phyloP scores from a whole-genome alignment of 805 yeast species.

The Scheffersomyces ergatensis region DNA sequence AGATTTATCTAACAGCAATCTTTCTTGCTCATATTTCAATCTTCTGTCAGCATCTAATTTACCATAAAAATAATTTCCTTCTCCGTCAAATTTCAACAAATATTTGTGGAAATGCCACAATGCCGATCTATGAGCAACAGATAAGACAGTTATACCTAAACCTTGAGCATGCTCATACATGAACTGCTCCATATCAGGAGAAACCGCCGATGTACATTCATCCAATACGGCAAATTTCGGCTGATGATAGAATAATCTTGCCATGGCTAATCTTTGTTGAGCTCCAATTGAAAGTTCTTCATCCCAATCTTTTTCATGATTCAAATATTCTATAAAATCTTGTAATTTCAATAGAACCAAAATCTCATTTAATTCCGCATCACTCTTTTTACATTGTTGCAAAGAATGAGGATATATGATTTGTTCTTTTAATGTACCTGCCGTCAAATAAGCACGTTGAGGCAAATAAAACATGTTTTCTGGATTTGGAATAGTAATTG shows the following conservation, averaged over 20 bases:
- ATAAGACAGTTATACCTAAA: slow-evolving; percentile 75
- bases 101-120: slow-evolving; percentile 89
- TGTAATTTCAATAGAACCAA: slow-evolving; percentile 57
- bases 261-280: slow-evolving; percentile 91
- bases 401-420: slow-evolving; percentile 82
- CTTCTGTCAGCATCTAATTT: slow-evolving; percentile 72
- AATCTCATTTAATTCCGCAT: slow-evolving; percentile 51
- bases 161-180: slow-evolving; percentile 83
- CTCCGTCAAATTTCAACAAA: slow-evolving; percentile 83
- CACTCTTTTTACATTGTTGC: slow-evolving; percentile 50
- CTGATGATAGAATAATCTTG: slow-evolving; percentile 82
- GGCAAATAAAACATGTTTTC: slow-evolving; percentile 83
- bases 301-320: slow-evolving; percentile 75
- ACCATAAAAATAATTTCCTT: slow-evolving; percentile 62
- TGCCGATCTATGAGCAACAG: slow-evolving; percentile 91
- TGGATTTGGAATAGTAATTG: slow-evolving; percentile 60
- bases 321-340: slow-evolving; percentile 61
- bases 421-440: slow-evolving; percentile 81
- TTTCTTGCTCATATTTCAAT: slow-evolving; percentile 73
- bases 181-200: slow-evolving; percentile 85
- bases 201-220: slow-evolving; percentile 93
- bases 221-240: slow-evolving; percentile 94
- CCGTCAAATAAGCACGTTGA: slow-evolving; percentile 83
- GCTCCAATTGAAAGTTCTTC: slow-evolving; percentile 88
- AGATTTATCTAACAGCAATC: slow-evolving; percentile 63